Base-by-base conservation (phyloP, 768 basidiomycete genomes). In the Russula griseocarnosa region DNA sequence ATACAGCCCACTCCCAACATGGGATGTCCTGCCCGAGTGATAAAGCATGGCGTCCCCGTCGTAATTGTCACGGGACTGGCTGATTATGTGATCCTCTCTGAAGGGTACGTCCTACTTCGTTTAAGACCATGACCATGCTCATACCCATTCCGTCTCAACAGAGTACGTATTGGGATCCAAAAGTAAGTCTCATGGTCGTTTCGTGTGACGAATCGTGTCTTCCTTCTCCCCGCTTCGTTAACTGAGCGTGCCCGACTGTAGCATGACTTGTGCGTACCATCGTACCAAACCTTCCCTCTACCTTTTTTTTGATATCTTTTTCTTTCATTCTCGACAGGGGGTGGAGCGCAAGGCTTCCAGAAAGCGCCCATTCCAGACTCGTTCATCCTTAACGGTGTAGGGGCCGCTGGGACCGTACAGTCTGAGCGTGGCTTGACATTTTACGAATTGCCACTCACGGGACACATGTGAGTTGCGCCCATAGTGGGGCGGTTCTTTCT, bases 181-280 rank as follows among this genome's bases (percentile, higher is more conserved):
- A 69, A 69, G 67, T 69, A 44, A 47, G 67, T 55, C 4, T 24
- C 22, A n/a, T 44, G 18, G 5, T 6, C 20, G 47, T 44, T 40
- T 42, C 24, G 3, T 16, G 3, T 28, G 5, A 4, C 20, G 47
- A 38, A 34, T 42, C 24, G 3, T 16, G 3, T 28, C 16, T 24
- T 50, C 28, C 11, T 6, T 9, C 24, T 18, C 22, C 3, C 20
- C 44, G 14, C 55, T 32, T 24, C 40, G 32, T 36, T n/a, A 60
- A 20, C 10, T 28, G 28, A 32, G 5, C 34, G 11, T 32, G 24
- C 11, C 8, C 13, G 24, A 54, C 24, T 38, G 49, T 28, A 68
- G 67, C 50, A 68, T 66, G 67, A 68, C 67, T 18, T 68, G 67
- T 68, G 22, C 60, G 67, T 66, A 28, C 26, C 22, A 22, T 60